phyloP scores from a whole-genome alignment of 106 monocot species.

The Platanthera guangdongensis region DNA sequence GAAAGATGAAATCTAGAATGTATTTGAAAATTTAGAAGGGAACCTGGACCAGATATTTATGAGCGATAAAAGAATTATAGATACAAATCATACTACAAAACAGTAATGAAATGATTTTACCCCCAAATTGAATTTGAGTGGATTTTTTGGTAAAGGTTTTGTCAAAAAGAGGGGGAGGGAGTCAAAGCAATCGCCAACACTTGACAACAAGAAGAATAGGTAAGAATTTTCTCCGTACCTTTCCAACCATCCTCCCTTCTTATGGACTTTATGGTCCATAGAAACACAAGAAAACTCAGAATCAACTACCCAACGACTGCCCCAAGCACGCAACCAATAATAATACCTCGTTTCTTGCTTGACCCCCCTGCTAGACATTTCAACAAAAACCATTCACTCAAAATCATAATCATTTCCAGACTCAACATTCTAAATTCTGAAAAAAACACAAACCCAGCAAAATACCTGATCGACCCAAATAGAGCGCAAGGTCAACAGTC shows the following conservation, averaged over 20 bases:
- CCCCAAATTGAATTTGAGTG: no score
- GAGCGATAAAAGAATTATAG: no score
- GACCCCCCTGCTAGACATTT: no score
- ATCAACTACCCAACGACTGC: constrained; percentile 32
- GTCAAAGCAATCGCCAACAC: not conserved
- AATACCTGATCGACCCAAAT: constrained; percentile 17
- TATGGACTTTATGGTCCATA: constrained; percentile 23
- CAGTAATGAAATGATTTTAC: no score
- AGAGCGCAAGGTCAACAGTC: constrained; percentile 35
- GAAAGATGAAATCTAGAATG: no score
- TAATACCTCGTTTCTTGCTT: constrained; percentile 14
- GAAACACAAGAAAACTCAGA: constrained; percentile 12
- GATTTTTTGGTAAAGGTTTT: no score
- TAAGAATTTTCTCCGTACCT: constrained; percentile 18
- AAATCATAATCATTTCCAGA: not conserved
- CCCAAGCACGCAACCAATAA: constrained; percentile 38
- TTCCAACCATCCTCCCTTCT: constrained; percentile 1
- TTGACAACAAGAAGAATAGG: not conserved
- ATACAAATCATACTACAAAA: no score
- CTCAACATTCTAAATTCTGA: not conserved
- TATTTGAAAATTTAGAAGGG: no score
- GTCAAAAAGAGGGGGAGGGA: no score
- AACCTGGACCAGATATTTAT: no score
- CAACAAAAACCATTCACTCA: no score
- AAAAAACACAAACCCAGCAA: not conserved